Conservation (phyloP, 441 rosid species). For the Pelargonium citronellum region DNA sequence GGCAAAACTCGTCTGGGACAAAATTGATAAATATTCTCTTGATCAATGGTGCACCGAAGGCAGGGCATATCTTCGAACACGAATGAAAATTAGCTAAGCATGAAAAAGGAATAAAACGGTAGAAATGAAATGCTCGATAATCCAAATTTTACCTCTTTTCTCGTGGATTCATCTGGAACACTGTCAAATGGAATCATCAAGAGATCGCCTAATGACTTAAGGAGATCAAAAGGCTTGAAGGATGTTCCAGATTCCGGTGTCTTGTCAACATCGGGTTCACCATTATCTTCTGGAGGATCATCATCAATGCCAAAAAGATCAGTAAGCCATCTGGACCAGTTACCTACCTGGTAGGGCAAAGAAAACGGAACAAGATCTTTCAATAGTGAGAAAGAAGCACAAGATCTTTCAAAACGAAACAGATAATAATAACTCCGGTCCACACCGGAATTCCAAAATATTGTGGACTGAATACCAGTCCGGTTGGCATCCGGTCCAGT, state of each 20-base stretch:
- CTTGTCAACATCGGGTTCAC: constrained; percentile 24
- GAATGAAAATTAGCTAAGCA: constrained; percentile 12
- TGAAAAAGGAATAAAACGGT: constrained; percentile 1
- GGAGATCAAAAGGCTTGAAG: constrained; percentile 73
- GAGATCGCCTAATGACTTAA: constrained; percentile 85
- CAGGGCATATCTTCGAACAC: constrained; percentile 73
- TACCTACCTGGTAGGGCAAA: constrained; percentile 59
- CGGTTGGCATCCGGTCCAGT: no score
- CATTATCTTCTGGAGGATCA: constrained; percentile 29
- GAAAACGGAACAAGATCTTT: background rate
- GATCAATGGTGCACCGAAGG: constrained; percentile 70
- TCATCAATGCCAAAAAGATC: constrained; percentile 77
- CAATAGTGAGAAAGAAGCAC: background rate
- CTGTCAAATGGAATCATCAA: constrained; percentile 98
- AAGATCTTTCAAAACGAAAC: background rate
- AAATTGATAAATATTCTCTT: constrained; percentile 65
- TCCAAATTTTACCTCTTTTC: constrained; percentile 65
- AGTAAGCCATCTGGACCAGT: constrained; percentile 95
- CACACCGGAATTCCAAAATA: no score
- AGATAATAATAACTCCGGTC: background rate
- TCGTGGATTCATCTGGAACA: constrained; percentile 56
- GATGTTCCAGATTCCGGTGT: constrained; percentile 31
- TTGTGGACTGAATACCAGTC: no score
- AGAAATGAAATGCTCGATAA: background rate
- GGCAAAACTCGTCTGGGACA: constrained; percentile 84